A percentile compares a stretch with the other conserved stretches of the same genome.
These are phyloP conservation scores for Zasmidium cellare DNA, from an alignment of 2,329 filamentous ascomycete species.

Conservation along the genomic window DNA sequence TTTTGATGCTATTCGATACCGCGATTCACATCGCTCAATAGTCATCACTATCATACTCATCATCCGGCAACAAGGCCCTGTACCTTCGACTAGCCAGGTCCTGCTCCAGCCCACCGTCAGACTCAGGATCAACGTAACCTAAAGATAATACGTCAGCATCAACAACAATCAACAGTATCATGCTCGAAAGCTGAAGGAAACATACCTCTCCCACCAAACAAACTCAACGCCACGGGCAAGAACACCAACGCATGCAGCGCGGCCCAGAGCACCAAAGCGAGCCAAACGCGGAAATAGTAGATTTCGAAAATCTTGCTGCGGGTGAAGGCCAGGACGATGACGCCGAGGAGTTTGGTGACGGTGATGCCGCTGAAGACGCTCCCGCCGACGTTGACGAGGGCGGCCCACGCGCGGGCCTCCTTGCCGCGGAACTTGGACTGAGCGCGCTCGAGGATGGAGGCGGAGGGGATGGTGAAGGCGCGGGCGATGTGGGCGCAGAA, in stretches of 20 bases:
- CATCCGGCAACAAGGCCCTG: slow-evolving; percentile 73
- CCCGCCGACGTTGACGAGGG: slow-evolving; percentile 89
- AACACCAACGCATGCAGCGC: slow-evolving; percentile 87
- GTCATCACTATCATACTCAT: slow-evolving; percentile 75
- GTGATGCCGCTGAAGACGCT: slow-evolving; percentile 97
- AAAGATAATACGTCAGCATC: slow-evolving; percentile 1
- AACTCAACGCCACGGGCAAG: slow-evolving; percentile 82
- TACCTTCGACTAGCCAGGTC: slow-evolving; percentile 80
- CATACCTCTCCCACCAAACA: slow-evolving; percentile 76
- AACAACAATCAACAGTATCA: not conserved
- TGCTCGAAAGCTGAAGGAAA: slow-evolving; percentile 12
- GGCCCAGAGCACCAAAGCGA: slow-evolving; percentile 86
- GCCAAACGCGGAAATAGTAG: slow-evolving; percentile 97
- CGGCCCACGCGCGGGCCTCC: slow-evolving; percentile 87
- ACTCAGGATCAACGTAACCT: slow-evolving; percentile 84
- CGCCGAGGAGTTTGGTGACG: slow-evolving; percentile 89
- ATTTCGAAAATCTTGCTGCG: slow-evolving; percentile 98
- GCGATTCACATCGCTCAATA: slow-evolving; percentile 23
- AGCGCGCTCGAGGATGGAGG: slow-evolving; percentile 76
- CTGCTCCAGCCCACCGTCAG: slow-evolving; percentile 84
- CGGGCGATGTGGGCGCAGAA: slow-evolving; percentile 97
- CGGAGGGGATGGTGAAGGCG: slow-evolving; percentile 91
- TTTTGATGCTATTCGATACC: not conserved
- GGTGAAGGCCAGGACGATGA: slow-evolving; percentile 90
- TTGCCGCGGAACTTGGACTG: slow-evolving; percentile 73